Evolutionary conservation across 2,329 filamentous ascomycete genomes (phyloP).

Genomic region (Fusarium sp.): DNA sequence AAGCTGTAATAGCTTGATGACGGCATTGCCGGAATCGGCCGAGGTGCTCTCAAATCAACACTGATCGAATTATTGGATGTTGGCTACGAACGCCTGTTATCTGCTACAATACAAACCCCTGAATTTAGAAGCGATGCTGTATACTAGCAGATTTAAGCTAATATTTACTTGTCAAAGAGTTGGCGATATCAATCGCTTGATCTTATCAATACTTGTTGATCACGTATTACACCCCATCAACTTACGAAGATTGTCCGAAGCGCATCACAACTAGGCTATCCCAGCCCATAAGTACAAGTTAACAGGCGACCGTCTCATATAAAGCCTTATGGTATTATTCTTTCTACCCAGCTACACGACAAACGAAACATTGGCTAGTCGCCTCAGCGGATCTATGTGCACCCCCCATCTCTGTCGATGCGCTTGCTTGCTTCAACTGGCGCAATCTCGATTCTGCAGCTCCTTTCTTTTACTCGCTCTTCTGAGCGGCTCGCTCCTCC

Average conservation of each 20-base stretch:
- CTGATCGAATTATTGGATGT: constrained; percentile 1
- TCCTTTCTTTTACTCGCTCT: constrained; percentile 45
- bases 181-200: not conserved
- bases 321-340: constrained; percentile 45
- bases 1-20: constrained; percentile 17
- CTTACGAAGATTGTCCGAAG: constrained; percentile 27
- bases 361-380: constrained; percentile 45
- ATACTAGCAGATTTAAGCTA: too few species aligned
- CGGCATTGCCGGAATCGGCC: constrained; percentile 24
- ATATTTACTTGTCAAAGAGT: not conserved
- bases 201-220: not conserved
- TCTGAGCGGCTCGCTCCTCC: constrained; percentile 64
- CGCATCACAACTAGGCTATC: constrained; percentile 46
- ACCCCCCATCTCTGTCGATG: constrained; percentile 15
- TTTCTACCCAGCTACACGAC: constrained; percentile 45
- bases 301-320: constrained; percentile 43
- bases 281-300: constrained; percentile 49
- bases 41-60: not conserved
- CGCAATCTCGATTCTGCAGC: constrained; percentile 4
- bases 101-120: not conserved
- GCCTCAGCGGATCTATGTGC: constrained; percentile 32
- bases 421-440: constrained; percentile 18
- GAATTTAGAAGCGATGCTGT: not conserved
- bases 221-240: constrained; percentile 7
- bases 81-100: not conserved